Conservation (phyloP, 306 rosid genomes). For the Morella rubra region DNA sequence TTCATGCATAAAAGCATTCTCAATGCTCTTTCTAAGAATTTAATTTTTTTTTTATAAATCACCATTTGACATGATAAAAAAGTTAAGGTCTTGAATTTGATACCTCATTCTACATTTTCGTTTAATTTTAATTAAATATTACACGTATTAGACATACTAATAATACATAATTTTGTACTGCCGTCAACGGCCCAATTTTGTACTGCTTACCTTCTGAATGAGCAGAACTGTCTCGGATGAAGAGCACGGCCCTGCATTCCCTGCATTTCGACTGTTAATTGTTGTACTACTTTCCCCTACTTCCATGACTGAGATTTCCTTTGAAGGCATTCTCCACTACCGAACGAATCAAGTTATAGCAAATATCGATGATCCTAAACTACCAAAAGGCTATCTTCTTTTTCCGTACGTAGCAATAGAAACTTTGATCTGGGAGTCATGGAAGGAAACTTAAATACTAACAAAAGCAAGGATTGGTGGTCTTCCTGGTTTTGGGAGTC, state of each 20-base stretch:
- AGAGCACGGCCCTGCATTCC: constrained; percentile 11
- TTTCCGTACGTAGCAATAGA: background rate
- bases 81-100: too few relatives aligned
- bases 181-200: too few relatives aligned
- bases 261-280: background rate
- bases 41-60: too few relatives aligned
- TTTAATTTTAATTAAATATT: too few relatives aligned
- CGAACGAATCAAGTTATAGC: background rate
- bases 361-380: background rate
- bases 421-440: background rate
- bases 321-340: constrained; percentile 31
- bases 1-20: too few relatives aligned
- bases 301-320: constrained; percentile 34
- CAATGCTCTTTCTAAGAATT: too few relatives aligned
- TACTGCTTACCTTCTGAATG: constrained; percentile 46
- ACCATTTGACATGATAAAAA: background rate
- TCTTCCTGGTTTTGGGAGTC: constrained; percentile 22
- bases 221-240: constrained; percentile 36
- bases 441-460: background rate
- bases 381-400: background rate
- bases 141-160: too few relatives aligned
- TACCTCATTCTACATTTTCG: too few relatives aligned
- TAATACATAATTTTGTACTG: too few relatives aligned
- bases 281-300: constrained; percentile 13
- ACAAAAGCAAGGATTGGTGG: constrained; percentile 9